Evolutionary conservation across 2,329 filamentous ascomycete species (phyloP).

Genomic region (Coniochaeta prunicola): DNA sequence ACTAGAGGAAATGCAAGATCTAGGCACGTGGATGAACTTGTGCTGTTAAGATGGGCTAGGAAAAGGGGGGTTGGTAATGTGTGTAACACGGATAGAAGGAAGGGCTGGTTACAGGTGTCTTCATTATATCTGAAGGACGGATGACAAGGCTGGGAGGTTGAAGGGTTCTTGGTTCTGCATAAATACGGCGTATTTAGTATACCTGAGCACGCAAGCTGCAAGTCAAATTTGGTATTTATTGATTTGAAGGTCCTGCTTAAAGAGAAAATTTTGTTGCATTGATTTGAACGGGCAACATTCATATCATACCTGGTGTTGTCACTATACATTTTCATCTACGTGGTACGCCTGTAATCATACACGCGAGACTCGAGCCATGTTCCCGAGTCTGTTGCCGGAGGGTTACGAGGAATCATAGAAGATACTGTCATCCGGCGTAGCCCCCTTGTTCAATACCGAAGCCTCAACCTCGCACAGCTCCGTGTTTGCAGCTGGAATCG

Average conservation of each 20-base stretch:
- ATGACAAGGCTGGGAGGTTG: neutral
- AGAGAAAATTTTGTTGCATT: neutral
- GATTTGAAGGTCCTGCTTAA: neutral
- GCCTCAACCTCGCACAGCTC: constrained; percentile 33
- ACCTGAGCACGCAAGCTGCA: neutral
- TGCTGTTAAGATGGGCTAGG: neutral
- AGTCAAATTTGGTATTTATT: neutral
- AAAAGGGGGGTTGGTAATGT: neutral
- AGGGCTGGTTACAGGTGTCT: neutral
- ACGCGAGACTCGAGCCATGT: no score
- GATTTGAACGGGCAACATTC: neutral
- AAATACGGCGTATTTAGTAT: neutral
- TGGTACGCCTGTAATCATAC: no score
- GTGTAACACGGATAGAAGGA: neutral
- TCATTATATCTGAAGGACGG: neutral
- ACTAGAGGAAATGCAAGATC: neutral
- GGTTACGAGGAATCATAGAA: constrained; percentile 13
- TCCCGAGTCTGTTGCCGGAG: no score
- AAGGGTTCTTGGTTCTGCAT: neutral
- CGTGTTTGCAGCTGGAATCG: constrained; percentile 35
- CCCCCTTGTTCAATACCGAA: constrained; percentile 39
- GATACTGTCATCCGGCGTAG: constrained; percentile 38
- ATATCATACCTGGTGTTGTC: no score
- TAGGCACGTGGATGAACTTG: neutral
- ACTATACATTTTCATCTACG: no score